Evolutionary conservation across 202 grass and related monocot species (phyloP), one percentile per base, ranked within the genome.

Genomic region (Elaeis oleifera): DNA sequence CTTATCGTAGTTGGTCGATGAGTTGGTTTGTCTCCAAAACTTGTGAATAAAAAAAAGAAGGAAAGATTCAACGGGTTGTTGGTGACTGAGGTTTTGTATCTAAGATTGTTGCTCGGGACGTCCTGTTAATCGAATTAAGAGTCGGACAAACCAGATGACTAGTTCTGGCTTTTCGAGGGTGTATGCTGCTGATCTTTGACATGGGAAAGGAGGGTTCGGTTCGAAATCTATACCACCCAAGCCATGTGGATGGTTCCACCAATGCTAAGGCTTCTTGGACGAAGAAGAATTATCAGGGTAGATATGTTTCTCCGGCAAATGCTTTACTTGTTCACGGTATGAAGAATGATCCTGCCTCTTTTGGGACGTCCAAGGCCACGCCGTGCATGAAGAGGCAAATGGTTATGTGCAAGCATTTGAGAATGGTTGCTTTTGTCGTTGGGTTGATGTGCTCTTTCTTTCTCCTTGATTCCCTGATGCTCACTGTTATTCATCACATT

Each of bases 391-490:
- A 63, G 79, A 77, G 68, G 54, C 69, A 61, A 9, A 66, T 27
- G 50, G 48, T 72, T 28, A 57, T 77, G 56, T 68, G 79, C 50
- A 82, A 63, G 56, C 73, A 77, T 67, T 51, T 77, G 48, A 19
- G 54, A 54, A 69, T 77, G 61, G 20, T 67, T 57, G 28, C 32
- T 51, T 68, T 82, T 28, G 62, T 62, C 20, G 22, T 73, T 58
- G 68, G 60, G 29, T 39, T 82, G 62, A 77, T 77, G 64, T 54
- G 67, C 19, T 62, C 65, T 16, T 61, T 82, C 44, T 61, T 82
- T 19, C 5, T 82, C 5, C 22, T 82, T 53, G 68, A 82, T 82
- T 82, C 79, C 49, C 16, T 82, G 55, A 82, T 82, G 74, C 31
- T 82, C 64, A 49, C 60, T 53, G 52, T 70, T 39, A 59, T 81